These are phyloP conservation scores for Lignosus rhinocerotis DNA, from an alignment of 1,284 basidiomycete genomes.

Conservation along the genomic window DNA sequence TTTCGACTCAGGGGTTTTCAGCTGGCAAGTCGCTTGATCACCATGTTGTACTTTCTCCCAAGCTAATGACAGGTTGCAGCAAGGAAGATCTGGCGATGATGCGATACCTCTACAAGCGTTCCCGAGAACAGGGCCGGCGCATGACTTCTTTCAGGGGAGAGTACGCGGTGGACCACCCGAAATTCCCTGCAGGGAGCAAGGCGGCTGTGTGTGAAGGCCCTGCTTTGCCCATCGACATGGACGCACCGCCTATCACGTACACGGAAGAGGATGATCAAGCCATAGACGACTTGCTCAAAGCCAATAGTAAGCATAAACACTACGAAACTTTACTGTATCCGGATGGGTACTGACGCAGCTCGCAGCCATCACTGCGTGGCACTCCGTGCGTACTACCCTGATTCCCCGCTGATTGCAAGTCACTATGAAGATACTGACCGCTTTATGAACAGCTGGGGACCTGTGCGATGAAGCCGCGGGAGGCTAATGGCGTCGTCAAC, in stretches of 20 bases:
- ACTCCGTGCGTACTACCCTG: slow-evolving; percentile 23
- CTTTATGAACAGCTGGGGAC: slow-evolving; percentile 20
- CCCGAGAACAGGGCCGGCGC: slow-evolving; percentile 37
- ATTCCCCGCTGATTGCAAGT: neutral
- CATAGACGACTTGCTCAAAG: slow-evolving; percentile 48
- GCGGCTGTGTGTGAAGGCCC: neutral
- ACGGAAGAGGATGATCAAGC: slow-evolving; percentile 61
- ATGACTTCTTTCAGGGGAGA: slow-evolving; percentile 40
- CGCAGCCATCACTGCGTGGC: slow-evolving; percentile 27
- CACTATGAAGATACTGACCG: neutral
- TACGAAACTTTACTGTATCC: too few species aligned
- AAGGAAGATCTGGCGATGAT: slow-evolving; percentile 42
- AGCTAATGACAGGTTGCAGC: neutral
- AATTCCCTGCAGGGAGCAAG: slow-evolving; percentile 28
- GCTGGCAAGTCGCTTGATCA: slow-evolving; percentile 8
- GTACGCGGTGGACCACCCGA: slow-evolving; percentile 29
- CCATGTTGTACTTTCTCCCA: too few species aligned
- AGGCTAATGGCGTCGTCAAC: slow-evolving; percentile 75
- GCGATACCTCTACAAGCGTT: slow-evolving; percentile 36
- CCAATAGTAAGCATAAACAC: too few species aligned
- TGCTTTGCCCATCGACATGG: slow-evolving; percentile 16
- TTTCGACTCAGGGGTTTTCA: slow-evolving; percentile 25
- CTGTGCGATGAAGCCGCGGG: slow-evolving; percentile 71
- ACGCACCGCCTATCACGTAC: slow-evolving; percentile 50
- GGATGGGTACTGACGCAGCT: too few species aligned